Conservation (phyloP, 2,329 filamentous ascomycete genomes). For the Neonectria sp. region DNA sequence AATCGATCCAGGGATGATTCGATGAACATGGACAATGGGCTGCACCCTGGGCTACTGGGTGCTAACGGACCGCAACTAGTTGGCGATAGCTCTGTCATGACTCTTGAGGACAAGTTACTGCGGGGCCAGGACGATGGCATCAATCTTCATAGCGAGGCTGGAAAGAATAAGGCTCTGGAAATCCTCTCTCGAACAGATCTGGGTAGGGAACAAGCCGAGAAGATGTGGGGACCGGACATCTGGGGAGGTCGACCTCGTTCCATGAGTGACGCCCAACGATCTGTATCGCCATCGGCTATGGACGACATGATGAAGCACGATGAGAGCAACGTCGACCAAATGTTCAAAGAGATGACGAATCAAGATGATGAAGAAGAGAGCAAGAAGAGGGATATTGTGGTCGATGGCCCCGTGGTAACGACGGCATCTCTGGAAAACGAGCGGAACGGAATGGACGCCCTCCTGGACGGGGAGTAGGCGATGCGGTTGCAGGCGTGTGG, state of each 20-base stretch:
- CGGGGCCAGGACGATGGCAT: conserved; percentile 63
- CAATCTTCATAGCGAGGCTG: conserved; percentile 61
- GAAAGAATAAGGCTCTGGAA: conserved; percentile 67
- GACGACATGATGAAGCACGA: conserved; percentile 55
- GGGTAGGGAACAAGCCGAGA: conserved; percentile 65
- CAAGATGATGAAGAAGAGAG: conserved; percentile 64
- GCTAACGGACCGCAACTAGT: conserved; percentile 60
- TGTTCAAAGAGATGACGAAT: conserved; percentile 71
- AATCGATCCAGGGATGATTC: conserved; percentile 53
- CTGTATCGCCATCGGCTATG: conserved; percentile 47
- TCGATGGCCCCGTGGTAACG: conserved; percentile 53
- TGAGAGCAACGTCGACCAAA: conserved; percentile 66
- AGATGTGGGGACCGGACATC: conserved; percentile 65
- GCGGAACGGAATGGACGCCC: conserved; percentile 63
- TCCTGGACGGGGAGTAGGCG: conserved; percentile 60
- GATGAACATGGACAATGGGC: conserved; percentile 49
- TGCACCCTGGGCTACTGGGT: conserved; percentile 62
- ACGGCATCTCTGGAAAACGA: conserved; percentile 62
- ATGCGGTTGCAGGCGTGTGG: conserved; percentile 16
- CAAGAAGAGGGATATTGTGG: conserved; percentile 53
- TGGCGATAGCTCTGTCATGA: conserved; percentile 57
- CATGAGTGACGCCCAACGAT: conserved; percentile 44
- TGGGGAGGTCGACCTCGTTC: conserved; percentile 58
- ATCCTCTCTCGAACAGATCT: conserved; percentile 66
- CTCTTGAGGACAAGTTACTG: conserved; percentile 67